These are phyloP conservation scores for Linum lewisii DNA, from an alignment of 345 rosid species.

Conservation along the genomic window DNA sequence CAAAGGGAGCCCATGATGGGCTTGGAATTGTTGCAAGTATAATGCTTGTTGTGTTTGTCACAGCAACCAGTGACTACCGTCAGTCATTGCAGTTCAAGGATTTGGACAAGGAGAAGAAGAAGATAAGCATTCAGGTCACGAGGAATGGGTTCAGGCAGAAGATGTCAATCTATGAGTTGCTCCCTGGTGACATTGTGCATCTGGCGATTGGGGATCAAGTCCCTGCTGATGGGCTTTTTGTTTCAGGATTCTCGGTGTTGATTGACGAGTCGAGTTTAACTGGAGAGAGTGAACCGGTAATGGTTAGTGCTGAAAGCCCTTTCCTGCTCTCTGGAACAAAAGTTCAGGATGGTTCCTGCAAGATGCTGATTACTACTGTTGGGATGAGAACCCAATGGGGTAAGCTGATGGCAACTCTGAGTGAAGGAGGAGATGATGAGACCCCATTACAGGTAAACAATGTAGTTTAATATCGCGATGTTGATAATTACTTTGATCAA, in stretches of 20 bases:
- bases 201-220: constrained; percentile 86
- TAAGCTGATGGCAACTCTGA: constrained; percentile 79
- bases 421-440: constrained; percentile 94
- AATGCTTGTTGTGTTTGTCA: constrained; percentile 74
- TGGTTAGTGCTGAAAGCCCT: constrained; percentile 56
- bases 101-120: constrained; percentile 88
- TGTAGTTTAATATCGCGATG: too few relatives aligned
- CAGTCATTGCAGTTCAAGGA: constrained; percentile 81
- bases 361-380: constrained; percentile 77
- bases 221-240: constrained; percentile 84
- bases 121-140: constrained; percentile 71
- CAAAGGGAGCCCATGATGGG: constrained; percentile 87
- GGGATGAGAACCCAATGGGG: constrained; percentile 99
- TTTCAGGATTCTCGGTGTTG: constrained; percentile 74
- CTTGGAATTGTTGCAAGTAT: constrained; percentile 88
- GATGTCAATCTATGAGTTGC: constrained; percentile 70
- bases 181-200: constrained; percentile 87
- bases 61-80: constrained; percentile 82
- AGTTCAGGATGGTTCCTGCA: constrained; percentile 88
- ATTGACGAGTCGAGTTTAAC: constrained; percentile 87
- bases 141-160: constrained; percentile 80
- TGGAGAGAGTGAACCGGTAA: constrained; percentile 82
- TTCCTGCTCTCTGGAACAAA: constrained; percentile 88
- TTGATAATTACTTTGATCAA: too few relatives aligned
- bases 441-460: constrained; percentile 83